phyloP scores from a whole-genome alignment of 2,329 filamentous ascomycete species.

The Ascocoryne sarcoides region DNA sequence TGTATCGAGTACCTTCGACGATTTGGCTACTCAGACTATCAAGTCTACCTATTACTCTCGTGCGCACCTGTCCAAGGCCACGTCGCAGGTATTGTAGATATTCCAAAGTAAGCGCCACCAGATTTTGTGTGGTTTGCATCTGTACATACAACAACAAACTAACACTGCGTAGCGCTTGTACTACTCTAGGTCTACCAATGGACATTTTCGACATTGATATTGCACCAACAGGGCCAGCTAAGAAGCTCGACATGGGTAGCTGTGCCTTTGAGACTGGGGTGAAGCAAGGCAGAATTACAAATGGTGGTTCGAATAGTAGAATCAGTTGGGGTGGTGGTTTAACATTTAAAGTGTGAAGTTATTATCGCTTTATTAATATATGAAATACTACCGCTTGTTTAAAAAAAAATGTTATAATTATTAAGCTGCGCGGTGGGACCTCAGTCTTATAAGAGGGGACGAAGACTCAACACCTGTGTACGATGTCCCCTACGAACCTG shows the following conservation, averaged over 20 bases:
- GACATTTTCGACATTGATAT: slow-evolving; percentile 97
- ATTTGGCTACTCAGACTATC: slow-evolving; percentile 64
- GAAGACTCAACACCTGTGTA: neutral
- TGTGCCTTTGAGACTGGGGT: slow-evolving; percentile 56
- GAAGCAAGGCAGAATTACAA: slow-evolving; percentile 35
- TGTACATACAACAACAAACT: slow-evolving; percentile 1
- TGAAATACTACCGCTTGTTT: too few species aligned
- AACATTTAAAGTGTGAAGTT: slow-evolving; percentile 42
- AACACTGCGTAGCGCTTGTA: slow-evolving; percentile 49
- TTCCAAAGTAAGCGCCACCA: slow-evolving; percentile 51
- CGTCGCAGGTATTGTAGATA: slow-evolving; percentile 81
- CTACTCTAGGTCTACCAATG: slow-evolving; percentile 78
- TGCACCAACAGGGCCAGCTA: slow-evolving; percentile 49
- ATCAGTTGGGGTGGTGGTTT: slow-evolving; percentile 42
- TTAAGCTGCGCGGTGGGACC: too few species aligned
- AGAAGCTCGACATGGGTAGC: slow-evolving; percentile 57
- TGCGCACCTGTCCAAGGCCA: slow-evolving; percentile 84
- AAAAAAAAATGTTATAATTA: too few species aligned
- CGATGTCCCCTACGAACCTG: neutral
- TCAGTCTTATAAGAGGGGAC: too few species aligned
- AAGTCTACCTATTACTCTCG: slow-evolving; percentile 77
- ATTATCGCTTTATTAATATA: too few species aligned
- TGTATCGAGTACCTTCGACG: slow-evolving; percentile 72
- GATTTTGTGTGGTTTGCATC: too few species aligned
- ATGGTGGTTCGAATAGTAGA: slow-evolving; percentile 39